Evolutionary conservation across 371 early-diverging fungal species (phyloP), one percentile per base, ranked within the genome.

Genomic region (Nosema muscidifuracis): DNA sequence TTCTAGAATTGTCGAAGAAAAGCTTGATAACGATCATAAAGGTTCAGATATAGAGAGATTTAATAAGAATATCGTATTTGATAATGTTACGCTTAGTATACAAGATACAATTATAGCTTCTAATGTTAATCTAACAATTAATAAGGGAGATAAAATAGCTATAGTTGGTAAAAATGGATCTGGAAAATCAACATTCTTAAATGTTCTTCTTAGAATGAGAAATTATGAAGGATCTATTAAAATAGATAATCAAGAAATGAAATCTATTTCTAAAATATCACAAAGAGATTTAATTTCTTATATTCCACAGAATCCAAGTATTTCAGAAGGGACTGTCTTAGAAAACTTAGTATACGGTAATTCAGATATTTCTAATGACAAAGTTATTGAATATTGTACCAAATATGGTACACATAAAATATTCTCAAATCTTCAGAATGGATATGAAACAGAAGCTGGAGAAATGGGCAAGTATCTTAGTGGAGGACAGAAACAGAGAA

Each of bases 401-500:
- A 60, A 61, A 24, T 71, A 67, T 18, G 30, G 47, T 13, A 36
- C 72, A 0, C 76, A 81, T 58, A 70, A 76, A 50, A 55, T 73
- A 44, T 76, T 78, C 31, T 55, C 40, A 18, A 53, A 67, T 43
- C 80, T 87, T 50, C 87, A 87, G n/a, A 87, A 89, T 51, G 92
- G 92, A 73, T 86, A 85, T 66, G 86, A 88, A 3, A 80, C 76
- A 30, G 43, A 82, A 63, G 75, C 87, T 34, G 87, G 84, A 24
- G 78, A 76, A 47, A 36, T 40, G 7, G 82, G 81, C 20, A 80
- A 61, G 64, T 74, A 67, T 80, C 82, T 78, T 56, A 82, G 62
- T 80, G 87, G 63, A 68, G 84, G 80, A 22, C 77, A 81, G 80
- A 87, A 86, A 76, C 89, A 91, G 80, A 88, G 91, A 71, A 86